Evolutionary conservation across 1,139 yeast species (phyloP), one percentile per base, ranked within the genome.

Genomic region (Kodamaea alishanica): DNA sequence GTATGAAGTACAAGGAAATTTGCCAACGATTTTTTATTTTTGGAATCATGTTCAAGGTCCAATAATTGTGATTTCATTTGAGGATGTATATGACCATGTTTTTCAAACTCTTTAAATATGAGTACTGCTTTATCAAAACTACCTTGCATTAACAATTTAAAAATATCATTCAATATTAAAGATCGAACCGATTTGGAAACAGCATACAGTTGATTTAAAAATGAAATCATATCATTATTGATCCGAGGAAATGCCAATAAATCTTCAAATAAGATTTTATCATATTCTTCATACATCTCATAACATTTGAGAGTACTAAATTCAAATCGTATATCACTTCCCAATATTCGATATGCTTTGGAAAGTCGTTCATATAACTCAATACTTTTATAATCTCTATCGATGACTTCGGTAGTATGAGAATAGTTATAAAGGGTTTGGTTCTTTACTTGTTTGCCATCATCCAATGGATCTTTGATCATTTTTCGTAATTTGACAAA

Each of bases 151-250:
- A 54, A 40, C 33, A 55, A 30, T 24, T 41, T 34, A 26, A 38
- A 35, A 5, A 56, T 34, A 33, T 60, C 61, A 20, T 49, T 41
- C 15, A 56, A 43, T 3, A 61, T 33, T 12, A 60, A 36, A 4
- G 50, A 45, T 32, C 60, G 42, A 5, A 60, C 46, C 2, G 63
- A 54, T 15, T 43, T 40, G 2, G 63, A 58, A 6, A 34, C 34
- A 33, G 40, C 32, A 35, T 47, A 56, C 20, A 46, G 45, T 9
- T 34, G 30, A 30, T 48, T 38, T 22, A 59, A 30, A 26, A 49
- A 48, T 24, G 44, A 32, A 33, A 56, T 37, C 45, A 55, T 41
- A 15, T 52, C 52, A 26, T 41, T 37, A 35, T 57, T 53, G 36
- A 51, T 43, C 26, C 46, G 34, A 6, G 60, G 56, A 31, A 41